phyloP scores from a whole-genome alignment of 139 green algal species.

The Spirogloea muscicola region DNA sequence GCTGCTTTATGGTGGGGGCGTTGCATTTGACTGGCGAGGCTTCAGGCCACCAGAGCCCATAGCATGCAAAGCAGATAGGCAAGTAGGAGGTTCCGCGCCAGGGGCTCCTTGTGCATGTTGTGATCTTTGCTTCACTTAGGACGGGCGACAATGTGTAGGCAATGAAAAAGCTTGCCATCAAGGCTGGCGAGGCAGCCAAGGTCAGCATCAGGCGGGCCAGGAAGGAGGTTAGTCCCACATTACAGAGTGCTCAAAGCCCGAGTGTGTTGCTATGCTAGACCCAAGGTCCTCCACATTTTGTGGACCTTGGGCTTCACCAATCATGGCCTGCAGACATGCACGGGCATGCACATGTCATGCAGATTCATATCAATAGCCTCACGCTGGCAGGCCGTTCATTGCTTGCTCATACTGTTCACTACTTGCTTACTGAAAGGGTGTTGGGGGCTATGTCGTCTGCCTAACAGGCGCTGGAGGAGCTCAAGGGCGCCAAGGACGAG shows the following conservation, averaged over 20 bases:
- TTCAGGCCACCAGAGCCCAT: too few relatives aligned
- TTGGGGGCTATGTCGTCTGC: neutral
- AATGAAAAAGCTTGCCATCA: constrained; percentile 4
- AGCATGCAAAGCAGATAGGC: too few relatives aligned
- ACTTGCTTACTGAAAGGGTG: too few relatives aligned
- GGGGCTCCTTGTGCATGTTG: too few relatives aligned
- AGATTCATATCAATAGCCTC: neutral
- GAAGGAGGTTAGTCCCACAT: neutral
- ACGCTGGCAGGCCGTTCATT: neutral
- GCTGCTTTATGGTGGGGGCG: neutral
- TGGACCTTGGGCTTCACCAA: too few relatives aligned
- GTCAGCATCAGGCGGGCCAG: neutral
- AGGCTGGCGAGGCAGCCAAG: constrained; percentile 3
- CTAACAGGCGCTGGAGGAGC: neutral
- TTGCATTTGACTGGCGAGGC: neutral
- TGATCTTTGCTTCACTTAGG: neutral
- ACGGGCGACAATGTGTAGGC: neutral
- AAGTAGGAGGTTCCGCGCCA: too few relatives aligned
- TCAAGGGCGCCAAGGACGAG: neutral
- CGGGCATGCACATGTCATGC: neutral
- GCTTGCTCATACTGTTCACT: neutral
- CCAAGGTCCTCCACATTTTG: too few relatives aligned
- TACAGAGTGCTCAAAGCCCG: neutral
- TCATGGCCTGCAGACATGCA: neutral
- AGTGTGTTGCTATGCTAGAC: neutral